Conservation (phyloP, 139 green algal species). For the Monoraphidium neglectum region DNA sequence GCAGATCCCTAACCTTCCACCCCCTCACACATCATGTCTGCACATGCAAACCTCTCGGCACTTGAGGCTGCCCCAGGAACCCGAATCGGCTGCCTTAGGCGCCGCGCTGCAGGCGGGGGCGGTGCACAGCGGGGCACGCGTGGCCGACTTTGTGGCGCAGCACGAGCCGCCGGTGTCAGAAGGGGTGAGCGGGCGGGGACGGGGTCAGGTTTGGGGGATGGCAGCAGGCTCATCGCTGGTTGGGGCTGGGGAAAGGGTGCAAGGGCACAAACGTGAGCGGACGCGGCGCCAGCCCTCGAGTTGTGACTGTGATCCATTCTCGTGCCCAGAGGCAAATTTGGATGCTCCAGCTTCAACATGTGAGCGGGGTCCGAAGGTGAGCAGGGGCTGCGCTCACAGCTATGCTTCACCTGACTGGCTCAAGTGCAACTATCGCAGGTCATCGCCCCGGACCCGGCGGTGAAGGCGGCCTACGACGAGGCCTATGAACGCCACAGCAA, state of each 20-base stretch:
- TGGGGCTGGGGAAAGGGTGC: background rate
- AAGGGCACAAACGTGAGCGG: background rate
- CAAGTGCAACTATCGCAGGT: constrained; percentile 16
- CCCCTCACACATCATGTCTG: no score
- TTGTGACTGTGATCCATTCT: background rate
- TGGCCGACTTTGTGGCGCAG: constrained; percentile 58
- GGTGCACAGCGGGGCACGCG: constrained; percentile 39
- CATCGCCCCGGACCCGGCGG: constrained; percentile 39
- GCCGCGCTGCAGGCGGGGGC: constrained; percentile 87
- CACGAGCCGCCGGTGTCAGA: constrained; percentile 54
- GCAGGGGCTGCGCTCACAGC: background rate
- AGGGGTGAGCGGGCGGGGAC: constrained; percentile 31
- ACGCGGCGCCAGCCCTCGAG: background rate
- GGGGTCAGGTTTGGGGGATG: background rate
- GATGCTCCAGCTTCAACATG: background rate
- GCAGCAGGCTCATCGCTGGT: background rate
- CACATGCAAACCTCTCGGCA: no score
- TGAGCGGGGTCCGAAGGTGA: background rate
- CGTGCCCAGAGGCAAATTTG: background rate
- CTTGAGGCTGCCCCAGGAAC: constrained; percentile 66
- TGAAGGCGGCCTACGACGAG: constrained; percentile 43
- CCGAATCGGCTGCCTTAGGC: constrained; percentile 82
- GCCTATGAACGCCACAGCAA: constrained; percentile 36
- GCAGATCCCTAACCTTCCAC: no score
- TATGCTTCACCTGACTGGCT: background rate